Evolutionary conservation across 176 grass and related monocot species (phyloP).

Genomic region (Aechmea fasciata): DNA sequence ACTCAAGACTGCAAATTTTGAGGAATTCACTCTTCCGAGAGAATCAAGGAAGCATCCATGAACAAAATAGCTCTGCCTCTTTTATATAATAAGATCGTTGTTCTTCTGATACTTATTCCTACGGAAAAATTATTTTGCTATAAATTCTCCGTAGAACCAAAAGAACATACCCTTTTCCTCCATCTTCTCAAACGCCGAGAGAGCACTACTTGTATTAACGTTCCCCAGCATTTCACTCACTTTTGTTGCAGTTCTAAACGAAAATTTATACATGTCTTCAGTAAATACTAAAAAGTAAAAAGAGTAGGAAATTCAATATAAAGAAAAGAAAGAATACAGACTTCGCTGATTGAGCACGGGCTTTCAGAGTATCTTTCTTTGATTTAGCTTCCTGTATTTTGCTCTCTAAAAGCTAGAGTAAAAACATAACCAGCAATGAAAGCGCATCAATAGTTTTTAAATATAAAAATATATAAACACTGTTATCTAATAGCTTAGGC

Average conservation of each 20-base stretch:
- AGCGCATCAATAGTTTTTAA: no score
- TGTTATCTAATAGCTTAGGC: no score
- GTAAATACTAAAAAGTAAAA: slow-evolving; percentile 9
- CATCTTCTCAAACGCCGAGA: slow-evolving; percentile 99
- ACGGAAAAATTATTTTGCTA: not conserved
- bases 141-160: not conserved
- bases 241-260: slow-evolving; percentile 84
- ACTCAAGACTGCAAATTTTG: not conserved
- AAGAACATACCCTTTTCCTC: slow-evolving; percentile 80
- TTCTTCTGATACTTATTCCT: not conserved
- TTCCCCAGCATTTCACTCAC: slow-evolving; percentile 98
- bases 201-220: slow-evolving; percentile 90
- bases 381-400: slow-evolving; percentile 95
- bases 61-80: no score
- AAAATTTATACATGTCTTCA: slow-evolving; percentile 1
- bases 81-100: no score
- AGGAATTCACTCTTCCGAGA: no score
- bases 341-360: slow-evolving; percentile 99
- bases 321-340: slow-evolving; percentile 25
- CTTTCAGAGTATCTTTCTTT: slow-evolving; percentile 97
- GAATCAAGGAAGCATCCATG: no score
- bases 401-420: slow-evolving; percentile 86
- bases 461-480: no score
- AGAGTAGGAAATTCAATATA: not conserved
- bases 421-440: slow-evolving; percentile 9